Conservation (phyloP, 352 stramenopile genomes). For the Globisporangium emineosum region DNA sequence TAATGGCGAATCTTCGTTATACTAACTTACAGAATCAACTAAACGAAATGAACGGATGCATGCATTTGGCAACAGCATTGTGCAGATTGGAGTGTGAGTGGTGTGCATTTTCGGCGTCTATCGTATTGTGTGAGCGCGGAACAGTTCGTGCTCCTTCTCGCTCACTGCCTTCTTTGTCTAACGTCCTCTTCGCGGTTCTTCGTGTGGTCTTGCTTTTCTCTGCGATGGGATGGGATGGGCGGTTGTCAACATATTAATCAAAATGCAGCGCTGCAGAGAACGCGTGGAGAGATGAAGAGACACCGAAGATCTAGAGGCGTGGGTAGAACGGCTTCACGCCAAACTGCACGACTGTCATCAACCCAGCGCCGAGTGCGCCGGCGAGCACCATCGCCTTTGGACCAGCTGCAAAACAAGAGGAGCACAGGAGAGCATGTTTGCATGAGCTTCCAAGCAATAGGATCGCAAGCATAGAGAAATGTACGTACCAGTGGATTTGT, state of each 20-base stretch:
- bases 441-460: background rate
- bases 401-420: slow-evolving; percentile 27
- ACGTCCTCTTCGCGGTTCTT: background rate
- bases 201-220: background rate
- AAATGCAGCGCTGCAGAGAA: slow-evolving; percentile 6
- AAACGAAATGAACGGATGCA: background rate
- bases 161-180: background rate
- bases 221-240: background rate
- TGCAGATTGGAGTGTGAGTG: background rate
- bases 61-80: slow-evolving; percentile 1
- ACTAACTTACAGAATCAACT: slow-evolving; percentile 11
- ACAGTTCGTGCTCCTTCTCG: background rate
- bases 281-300: background rate
- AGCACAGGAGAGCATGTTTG: background rate
- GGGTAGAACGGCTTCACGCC: slow-evolving; percentile 84
- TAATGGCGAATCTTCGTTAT: slow-evolving; percentile 3
- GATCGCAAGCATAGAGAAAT: background rate
- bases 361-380: slow-evolving; percentile 66
- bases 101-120: slow-evolving; percentile 15
- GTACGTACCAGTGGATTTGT: slow-evolving; percentile 70
- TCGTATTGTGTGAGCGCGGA: slow-evolving; percentile 7
- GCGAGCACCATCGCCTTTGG: slow-evolving; percentile 83
- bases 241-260: slow-evolving; percentile 5
- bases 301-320: slow-evolving; percentile 48
- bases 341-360: slow-evolving; percentile 86